Base-by-base conservation (phyloP, 2,329 filamentous ascomycete genomes). In the Alternaria sp. region DNA sequence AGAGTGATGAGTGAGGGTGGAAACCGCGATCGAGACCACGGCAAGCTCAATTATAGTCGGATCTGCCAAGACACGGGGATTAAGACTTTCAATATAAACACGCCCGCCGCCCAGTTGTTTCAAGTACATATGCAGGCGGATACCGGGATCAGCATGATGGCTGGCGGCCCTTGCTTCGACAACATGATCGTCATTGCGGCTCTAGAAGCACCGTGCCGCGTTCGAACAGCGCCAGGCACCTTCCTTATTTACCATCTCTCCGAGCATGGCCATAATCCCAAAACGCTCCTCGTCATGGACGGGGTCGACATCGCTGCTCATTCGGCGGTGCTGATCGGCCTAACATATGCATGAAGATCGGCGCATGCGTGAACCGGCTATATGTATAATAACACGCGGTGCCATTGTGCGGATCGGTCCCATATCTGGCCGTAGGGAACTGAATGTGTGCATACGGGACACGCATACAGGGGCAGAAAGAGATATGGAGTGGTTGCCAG, bases 51-150 rank as follows among this genome's bases (percentile, higher is more conserved):
- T 51, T 50, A 60, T 60, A 60, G 30, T 32, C 45, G 32, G 12
- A n/a, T 6, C 28, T 48, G 58, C 53, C 53, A 60, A 60, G 57
- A n/a, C 38, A 4, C 36, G 38, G 16, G 34, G 54, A 45, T 14
- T 30, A 20, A 50, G 14, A 30, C 18, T 32, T n/a, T 30, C 27
- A 25, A 16, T 40, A 56, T 60, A 54, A 32, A 38, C 45, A 51
- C 32, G n/a, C 27, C n/a, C 28, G 20, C 30, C 51, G 25, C 22
- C 45, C 20, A 46, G 27, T 36, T 27, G 32, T 55, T 36, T 45
- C 34, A 28, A 27, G 30, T 22, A n/a, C 40, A 34, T 34, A n/a
- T 60, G 40, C 46, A 46, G 28, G 51, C 45, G 30, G 41, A 36
- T 34, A 11, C 41, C 32, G 28, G 44, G 44, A 50, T 56, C 28